Evolutionary conservation across 352 stramenopile species (phyloP).

Genomic region (Phytopythium delawarense): DNA sequence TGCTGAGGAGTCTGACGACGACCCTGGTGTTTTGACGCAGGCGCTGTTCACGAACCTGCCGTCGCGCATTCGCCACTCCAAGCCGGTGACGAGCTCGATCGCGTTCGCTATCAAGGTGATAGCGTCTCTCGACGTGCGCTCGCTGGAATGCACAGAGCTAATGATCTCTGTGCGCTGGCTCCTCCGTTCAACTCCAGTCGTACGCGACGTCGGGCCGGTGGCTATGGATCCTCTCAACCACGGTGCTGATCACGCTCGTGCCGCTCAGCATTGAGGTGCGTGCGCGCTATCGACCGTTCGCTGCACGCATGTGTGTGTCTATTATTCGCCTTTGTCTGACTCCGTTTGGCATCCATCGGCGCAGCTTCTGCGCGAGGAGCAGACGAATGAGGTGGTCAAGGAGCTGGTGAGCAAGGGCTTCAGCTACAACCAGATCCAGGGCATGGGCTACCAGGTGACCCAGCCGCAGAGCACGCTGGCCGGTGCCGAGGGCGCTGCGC

Average conservation of each 20-base stretch:
- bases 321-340: background rate
- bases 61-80: conserved; percentile 59
- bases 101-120: conserved; percentile 51
- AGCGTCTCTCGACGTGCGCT: background rate
- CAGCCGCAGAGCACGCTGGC: conserved; percentile 64
- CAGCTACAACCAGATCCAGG: conserved; percentile 78
- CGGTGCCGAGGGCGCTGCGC: conserved; percentile 25
- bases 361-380: conserved; percentile 75
- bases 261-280: conserved; percentile 82
- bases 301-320: no score
- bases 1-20: background rate
- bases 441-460: conserved; percentile 79
- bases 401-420: conserved; percentile 80
- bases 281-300: background rate
- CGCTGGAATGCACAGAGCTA: background rate
- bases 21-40: conserved; percentile 17
- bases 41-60: conserved; percentile 70
- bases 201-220: conserved; percentile 59
- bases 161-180: conserved; percentile 7
- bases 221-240: conserved; percentile 81
- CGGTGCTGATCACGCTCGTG: conserved; percentile 80
- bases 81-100: conserved; percentile 53
- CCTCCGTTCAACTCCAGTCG: conserved; percentile 19
- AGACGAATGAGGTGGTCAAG: conserved; percentile 83
- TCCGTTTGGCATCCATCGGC: conserved; percentile 5